A percentile compares a stretch with the other conserved stretches of the same genome.
phyloP scores from a whole-genome alignment of 1,284 basidiomycete genomes.

The Vanrija humicola region DNA sequence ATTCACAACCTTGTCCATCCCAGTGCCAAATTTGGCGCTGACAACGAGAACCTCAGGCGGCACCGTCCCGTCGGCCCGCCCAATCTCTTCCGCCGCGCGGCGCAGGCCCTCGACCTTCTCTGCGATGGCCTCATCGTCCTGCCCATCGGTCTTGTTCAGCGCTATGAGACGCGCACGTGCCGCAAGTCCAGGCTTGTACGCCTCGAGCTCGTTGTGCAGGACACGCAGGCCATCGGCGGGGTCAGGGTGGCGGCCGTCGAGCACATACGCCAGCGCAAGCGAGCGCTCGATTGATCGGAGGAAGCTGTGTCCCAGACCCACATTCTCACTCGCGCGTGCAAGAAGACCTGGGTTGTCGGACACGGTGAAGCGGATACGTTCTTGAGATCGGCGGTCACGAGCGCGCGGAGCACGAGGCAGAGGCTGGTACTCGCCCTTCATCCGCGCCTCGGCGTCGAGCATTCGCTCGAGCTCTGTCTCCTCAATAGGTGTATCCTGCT shows the following conservation, averaged over 20 bases:
- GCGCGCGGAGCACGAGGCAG: constrained; percentile 8
- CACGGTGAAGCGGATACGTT: constrained; percentile 82
- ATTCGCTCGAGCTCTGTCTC: constrained; percentile 65
- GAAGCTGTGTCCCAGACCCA: constrained; percentile 92
- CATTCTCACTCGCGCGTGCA: constrained; percentile 74
- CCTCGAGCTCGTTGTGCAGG: constrained; percentile 75
- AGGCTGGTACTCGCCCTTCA: constrained; percentile 30
- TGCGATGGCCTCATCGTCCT: constrained; percentile 50
- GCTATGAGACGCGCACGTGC: constrained; percentile 72
- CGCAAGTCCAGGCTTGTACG: constrained; percentile 75
- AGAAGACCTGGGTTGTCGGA: constrained; percentile 98
- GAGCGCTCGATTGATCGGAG: constrained; percentile 90
- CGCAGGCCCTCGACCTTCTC: constrained; percentile 49
- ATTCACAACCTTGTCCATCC: constrained; percentile 62
- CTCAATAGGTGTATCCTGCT: constrained; percentile 56
- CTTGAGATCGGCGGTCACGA: constrained; percentile 35
- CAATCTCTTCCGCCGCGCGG: constrained; percentile 26
- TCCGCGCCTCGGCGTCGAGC: constrained; percentile 46
- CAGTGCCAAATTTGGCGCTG: constrained; percentile 77
- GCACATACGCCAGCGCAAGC: constrained; percentile 82
- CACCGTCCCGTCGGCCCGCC: neutral
- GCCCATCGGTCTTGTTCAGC: constrained; percentile 89
- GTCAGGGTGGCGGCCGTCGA: constrained; percentile 69
- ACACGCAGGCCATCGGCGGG: constrained; percentile 73
- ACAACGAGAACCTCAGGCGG: constrained; percentile 65